Base-by-base conservation (phyloP, 2,329 filamentous ascomycete species). In the Aspergillus calidoustus region DNA sequence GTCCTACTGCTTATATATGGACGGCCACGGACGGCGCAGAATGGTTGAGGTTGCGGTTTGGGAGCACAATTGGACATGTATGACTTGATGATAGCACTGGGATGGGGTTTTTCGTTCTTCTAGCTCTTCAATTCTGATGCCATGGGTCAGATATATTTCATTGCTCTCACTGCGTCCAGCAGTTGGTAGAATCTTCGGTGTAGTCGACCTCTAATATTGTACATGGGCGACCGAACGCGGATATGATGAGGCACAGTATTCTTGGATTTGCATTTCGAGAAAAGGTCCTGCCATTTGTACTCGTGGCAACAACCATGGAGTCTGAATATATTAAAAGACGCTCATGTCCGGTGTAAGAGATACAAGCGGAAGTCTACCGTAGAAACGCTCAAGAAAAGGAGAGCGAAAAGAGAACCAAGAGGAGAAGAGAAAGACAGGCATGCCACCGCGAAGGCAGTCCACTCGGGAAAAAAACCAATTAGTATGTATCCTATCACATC, bases 21-120 rank as follows among this genome's bases (percentile, higher is more conserved):
- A 44, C 25, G 17, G 44, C 53, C 43, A 46, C 51, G 48, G 28
- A 49, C 54, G 57, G 57, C 51, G 51, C 31, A 59, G 30, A 28
- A 28, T 13, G 49, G 49, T 23, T 47, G 50, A 17, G 25, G 31
- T 59, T 23, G 30, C n/a, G 9, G 50, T n/a, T 15, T 44, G 25
- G 11, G 43, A 22, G 41, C 13, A 23, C 23, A 23, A 54, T 47
- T 13, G 57, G 44, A 49, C 8, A 41, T 52, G 51, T 49, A 49
- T 52, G 30, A 43, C 17, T 53, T 59, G 28, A 41, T 38, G 49
- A 43, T 38, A 46, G 22, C 38, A 51, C 17, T 59, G 25, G 28
- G 50, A 46, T 47, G 3, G 15, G 11, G 0, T 17, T 28, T 52
- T 47, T 47, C 17, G 19, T 46, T 38, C 25, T 52, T 52, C 34